A percentile compares a stretch with the other conserved stretches of the same genome.
Conservation (phyloP, 352 stramenopile genomes). For the Paralagenidium karlingii region DNA sequence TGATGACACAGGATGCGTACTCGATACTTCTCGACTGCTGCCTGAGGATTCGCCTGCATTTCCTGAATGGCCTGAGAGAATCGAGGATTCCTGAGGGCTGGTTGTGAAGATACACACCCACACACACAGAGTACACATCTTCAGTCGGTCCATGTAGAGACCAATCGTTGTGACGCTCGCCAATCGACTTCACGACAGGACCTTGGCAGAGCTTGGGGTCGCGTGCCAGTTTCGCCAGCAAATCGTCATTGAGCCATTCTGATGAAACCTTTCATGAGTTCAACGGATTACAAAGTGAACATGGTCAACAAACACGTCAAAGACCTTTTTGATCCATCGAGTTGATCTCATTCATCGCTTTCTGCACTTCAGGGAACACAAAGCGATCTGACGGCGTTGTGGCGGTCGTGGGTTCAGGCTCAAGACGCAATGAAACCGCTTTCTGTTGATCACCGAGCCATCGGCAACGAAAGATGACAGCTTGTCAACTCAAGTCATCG, state of each 20-base stretch:
- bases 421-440: slow-evolving; percentile 23
- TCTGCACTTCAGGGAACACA: slow-evolving; percentile 67
- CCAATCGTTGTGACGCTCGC: not conserved
- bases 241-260: slow-evolving; percentile 68
- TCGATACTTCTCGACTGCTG: slow-evolving; percentile 47
- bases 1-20: not conserved
- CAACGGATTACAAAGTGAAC: not conserved
- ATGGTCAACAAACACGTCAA: not conserved
- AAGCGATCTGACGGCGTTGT: slow-evolving; percentile 14
- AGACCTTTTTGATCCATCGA: slow-evolving; percentile 52
- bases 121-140: slow-evolving; percentile 1
- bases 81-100: slow-evolving; percentile 49
- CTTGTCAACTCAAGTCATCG: not conserved
- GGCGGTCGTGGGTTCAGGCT: slow-evolving; percentile 9
- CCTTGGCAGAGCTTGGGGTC: slow-evolving; percentile 41
- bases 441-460: slow-evolving; percentile 6
- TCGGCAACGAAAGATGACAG: not conserved
- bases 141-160: not conserved
- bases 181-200: slow-evolving; percentile 7
- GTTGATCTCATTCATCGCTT: slow-evolving; percentile 38
- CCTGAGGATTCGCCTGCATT: slow-evolving; percentile 44
- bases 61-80: slow-evolving; percentile 60
- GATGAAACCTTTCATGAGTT: not conserved
- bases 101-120: not conserved
- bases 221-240: slow-evolving; percentile 52